Base-by-base conservation (phyloP, 148 eudicot genomes). In the Diospyros lotus region DNA sequence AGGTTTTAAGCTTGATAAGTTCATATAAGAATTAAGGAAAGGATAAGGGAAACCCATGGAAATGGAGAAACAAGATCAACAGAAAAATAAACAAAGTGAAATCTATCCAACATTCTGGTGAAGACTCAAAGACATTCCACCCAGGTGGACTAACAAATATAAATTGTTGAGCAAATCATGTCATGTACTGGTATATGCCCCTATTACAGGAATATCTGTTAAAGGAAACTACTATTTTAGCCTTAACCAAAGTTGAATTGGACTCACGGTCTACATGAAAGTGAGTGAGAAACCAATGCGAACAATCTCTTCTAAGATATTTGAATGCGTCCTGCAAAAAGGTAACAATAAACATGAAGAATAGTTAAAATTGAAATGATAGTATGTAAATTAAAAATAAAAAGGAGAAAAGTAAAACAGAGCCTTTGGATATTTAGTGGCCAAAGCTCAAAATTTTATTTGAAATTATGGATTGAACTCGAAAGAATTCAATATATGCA, bases 271-370 rank as follows among this genome's bases (percentile, higher is more conserved):
- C 98, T 54, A 84, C 46, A 81, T 94, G 97, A 74, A 94, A 94
- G 88, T 94, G 98, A 75, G 92, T 87, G 66, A 94, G 90, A 85
- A 94, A 92, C 97, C 97, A 94, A 79, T 90, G 90, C 15, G 88
- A 86, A 76, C 96, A 92, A 71, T 94, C 97, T 79, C 93, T 82
- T 85, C 88, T 88, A 39, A 94, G 90, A 75, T 87, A 88, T 67
- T 81, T 86, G 73, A 94, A 94, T 69, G 97, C 97, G 82, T 94
- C 98, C 98, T 94, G 94, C 85, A 87, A 51, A 61, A 14, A 46
- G 68, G 11, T 41, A 14, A 51, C 50, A 63, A 28, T 28, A 28
- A 28, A 28, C 8, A 60, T 45, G 12, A 28, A 1, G 41, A 69
- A 53, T 38, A 18, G 6, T 28, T 51, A 53, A 42, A 52, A 52